Percentiles rank a stretch among this genome's conserved stretches.
Conservation (phyloP, 306 rosid genomes). For the Cercis canadensis region DNA sequence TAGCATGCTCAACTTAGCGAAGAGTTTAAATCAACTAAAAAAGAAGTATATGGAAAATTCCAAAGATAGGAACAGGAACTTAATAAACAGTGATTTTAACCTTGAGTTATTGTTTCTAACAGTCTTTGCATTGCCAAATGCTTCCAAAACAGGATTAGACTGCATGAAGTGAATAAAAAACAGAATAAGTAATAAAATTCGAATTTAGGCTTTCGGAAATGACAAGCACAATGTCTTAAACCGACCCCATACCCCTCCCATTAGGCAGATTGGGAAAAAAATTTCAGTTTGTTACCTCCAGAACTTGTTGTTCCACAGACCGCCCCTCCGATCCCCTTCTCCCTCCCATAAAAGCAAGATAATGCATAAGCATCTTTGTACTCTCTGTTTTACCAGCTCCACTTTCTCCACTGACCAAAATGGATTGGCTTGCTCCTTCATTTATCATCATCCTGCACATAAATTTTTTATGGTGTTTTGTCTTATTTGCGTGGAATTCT, state of each 20-base stretch:
- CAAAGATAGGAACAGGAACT: slow-evolving; percentile 12
- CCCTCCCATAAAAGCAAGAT: slow-evolving; percentile 94
- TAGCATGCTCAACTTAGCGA: slow-evolving; percentile 44
- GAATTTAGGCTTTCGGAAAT: neutral
- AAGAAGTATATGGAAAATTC: neutral
- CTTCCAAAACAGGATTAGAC: slow-evolving; percentile 99
- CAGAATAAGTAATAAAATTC: slow-evolving; percentile 27
- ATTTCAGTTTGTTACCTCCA: slow-evolving; percentile 63
- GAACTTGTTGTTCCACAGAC: slow-evolving; percentile 93
- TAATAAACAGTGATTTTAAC: slow-evolving; percentile 41
- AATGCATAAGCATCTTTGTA: slow-evolving; percentile 96
- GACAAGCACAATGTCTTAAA: neutral
- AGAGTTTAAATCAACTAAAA: slow-evolving; percentile 32
- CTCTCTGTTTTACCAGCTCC: slow-evolving; percentile 99
- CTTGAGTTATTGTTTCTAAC: slow-evolving; percentile 94
- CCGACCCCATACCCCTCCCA: neutral
- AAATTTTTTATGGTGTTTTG: neutral
- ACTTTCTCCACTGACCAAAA: slow-evolving; percentile 98
- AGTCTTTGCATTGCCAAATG: slow-evolving; percentile 97
- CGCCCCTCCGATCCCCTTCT: slow-evolving; percentile 76
- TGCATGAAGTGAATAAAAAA: slow-evolving; percentile 45
- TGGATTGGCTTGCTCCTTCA: slow-evolving; percentile 83
- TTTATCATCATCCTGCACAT: slow-evolving; percentile 79
- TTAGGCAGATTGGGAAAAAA: neutral
- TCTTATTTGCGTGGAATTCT: slow-evolving; percentile 16